These are phyloP conservation scores for Leccinum olivaceopallidum DNA, from an alignment of 768 basidiomycete genomes.

Conservation along the genomic window DNA sequence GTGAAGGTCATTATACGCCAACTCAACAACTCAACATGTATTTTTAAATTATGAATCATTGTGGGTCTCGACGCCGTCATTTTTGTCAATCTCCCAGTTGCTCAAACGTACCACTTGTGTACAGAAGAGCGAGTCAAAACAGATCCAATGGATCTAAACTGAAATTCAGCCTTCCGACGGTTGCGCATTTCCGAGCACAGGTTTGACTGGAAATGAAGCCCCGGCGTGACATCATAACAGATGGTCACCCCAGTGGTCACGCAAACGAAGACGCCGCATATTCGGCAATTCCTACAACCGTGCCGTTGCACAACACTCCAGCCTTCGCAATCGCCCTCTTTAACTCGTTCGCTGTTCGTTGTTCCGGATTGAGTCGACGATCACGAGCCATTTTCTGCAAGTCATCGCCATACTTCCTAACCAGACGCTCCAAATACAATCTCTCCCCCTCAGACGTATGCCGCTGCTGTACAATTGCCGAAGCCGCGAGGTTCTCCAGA, in stretches of 20 bases:
- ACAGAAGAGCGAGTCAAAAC: conserved; percentile 2
- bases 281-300: conserved; percentile 5
- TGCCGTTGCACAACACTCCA: conserved; percentile 36
- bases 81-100: not conserved
- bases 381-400: conserved; percentile 78
- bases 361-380: conserved; percentile 74
- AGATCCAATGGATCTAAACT: conserved; percentile 11
- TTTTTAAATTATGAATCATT: no score
- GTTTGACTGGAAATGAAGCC: conserved; percentile 24
- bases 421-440: conserved; percentile 63
- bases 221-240: conserved; percentile 28
- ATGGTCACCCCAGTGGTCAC: conserved; percentile 30
- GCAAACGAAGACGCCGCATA: conserved; percentile 11
- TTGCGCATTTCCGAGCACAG: conserved; percentile 30
- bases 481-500: conserved; percentile 62
- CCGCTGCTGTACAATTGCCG: conserved; percentile 50
- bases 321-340: conserved; percentile 60
- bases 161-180: conserved; percentile 11
- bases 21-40: not conserved
- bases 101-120: not conserved
- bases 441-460: conserved; percentile 70
- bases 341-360: conserved; percentile 83
- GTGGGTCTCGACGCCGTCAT: not conserved
- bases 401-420: conserved; percentile 70
- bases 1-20: not conserved